phyloP scores from a whole-genome alignment of 2,329 filamentous ascomycete species.

The Apiospora koreana region DNA sequence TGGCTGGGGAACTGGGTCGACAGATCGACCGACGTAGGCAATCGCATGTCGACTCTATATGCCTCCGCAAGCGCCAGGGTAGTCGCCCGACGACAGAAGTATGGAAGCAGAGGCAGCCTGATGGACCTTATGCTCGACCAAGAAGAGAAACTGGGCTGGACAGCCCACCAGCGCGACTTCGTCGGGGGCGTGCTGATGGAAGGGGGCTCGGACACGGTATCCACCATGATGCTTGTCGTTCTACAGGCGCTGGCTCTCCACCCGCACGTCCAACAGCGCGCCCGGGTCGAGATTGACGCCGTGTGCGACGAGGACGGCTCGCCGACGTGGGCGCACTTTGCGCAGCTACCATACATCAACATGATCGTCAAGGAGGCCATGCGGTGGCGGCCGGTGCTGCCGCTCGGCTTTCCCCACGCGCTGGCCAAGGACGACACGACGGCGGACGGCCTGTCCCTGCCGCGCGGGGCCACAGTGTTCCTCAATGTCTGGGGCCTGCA shows the following conservation, averaged over 20 bases:
- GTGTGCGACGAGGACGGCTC: slow-evolving; percentile 41
- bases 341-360: slow-evolving; percentile 42
- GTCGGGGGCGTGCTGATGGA: slow-evolving; percentile 39
- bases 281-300: slow-evolving; percentile 41
- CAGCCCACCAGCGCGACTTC: slow-evolving; percentile 32
- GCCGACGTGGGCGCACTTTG: slow-evolving; percentile 36
- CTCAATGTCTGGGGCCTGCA: slow-evolving; percentile 40
- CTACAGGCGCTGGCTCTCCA: slow-evolving; percentile 48
- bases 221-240: slow-evolving; percentile 41
- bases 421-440: slow-evolving; percentile 42
- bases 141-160: slow-evolving; percentile 23
- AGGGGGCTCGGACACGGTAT: slow-evolving; percentile 46
- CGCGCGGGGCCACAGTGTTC: slow-evolving; percentile 44
- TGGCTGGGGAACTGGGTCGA: slow-evolving; percentile 21
- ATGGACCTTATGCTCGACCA: slow-evolving; percentile 16
- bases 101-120: slow-evolving; percentile 19
- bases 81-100: slow-evolving; percentile 16
- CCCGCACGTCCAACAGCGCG: slow-evolving; percentile 42
- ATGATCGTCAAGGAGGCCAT: slow-evolving; percentile 42
- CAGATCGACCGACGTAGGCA: slow-evolving; percentile 13
- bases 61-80: slow-evolving; percentile 18
- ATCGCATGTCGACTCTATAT: slow-evolving; percentile 16
- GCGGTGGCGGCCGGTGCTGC: slow-evolving; percentile 22
- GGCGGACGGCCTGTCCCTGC: slow-evolving; percentile 47
- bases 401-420: slow-evolving; percentile 39